A percentile compares a stretch with the other conserved stretches of the same genome.
Conservation (phyloP, 2,329 filamentous ascomycete species). For the Pseudogymnoascus sp. region DNA sequence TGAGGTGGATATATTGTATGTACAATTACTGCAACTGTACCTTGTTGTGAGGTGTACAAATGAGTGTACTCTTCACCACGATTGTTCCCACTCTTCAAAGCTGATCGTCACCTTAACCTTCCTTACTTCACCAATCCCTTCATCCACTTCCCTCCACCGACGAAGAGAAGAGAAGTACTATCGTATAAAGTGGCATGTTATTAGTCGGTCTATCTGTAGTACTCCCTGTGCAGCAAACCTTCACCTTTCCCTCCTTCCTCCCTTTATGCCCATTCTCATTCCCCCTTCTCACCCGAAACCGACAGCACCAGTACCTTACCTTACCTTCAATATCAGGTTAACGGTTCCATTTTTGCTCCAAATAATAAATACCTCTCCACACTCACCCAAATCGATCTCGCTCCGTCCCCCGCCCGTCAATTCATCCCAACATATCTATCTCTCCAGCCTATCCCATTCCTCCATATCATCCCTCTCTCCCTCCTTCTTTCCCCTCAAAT, state of each 20-base stretch:
- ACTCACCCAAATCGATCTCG: slow-evolving; percentile 9
- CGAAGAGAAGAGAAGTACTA: no score
- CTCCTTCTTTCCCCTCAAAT: slow-evolving; percentile 17
- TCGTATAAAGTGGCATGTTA: no score
- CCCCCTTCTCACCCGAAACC: not conserved
- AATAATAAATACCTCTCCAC: not conserved
- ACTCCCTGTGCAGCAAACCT: not conserved
- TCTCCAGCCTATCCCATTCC: slow-evolving; percentile 1
- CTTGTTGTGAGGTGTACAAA: not conserved
- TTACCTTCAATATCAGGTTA: not conserved
- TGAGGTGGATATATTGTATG: not conserved
- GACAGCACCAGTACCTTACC: not conserved
- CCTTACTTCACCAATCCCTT: not conserved
- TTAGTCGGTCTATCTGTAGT: not conserved
- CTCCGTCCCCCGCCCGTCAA: not conserved
- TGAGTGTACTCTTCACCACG: not conserved
- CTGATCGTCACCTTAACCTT: not conserved
- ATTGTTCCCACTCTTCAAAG: not conserved
- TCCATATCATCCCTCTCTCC: slow-evolving; percentile 16
- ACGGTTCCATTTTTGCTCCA: not conserved
- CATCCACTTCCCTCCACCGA: no score
- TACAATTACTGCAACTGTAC: not conserved
- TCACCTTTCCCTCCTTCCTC: not conserved
- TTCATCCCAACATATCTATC: slow-evolving; percentile 10
- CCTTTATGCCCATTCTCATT: not conserved